These are phyloP conservation scores for Exophiala alcalophila DNA, from an alignment of 2,329 filamentous ascomycete species.

Conservation along the genomic window DNA sequence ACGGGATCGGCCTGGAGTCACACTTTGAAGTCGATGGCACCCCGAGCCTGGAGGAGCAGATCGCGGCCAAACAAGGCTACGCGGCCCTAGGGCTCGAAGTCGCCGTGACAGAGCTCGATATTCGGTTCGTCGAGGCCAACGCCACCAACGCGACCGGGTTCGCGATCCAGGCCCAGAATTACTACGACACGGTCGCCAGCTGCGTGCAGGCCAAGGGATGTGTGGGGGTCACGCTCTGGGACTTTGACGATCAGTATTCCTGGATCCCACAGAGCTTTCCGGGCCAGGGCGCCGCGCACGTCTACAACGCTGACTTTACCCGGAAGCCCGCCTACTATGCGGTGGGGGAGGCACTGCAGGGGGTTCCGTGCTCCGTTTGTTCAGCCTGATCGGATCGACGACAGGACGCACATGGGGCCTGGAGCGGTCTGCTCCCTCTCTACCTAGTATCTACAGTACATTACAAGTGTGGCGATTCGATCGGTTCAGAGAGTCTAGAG, in stretches of 20 bases:
- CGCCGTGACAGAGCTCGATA: conserved; percentile 49
- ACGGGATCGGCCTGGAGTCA: conserved; percentile 49
- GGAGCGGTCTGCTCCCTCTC: too few species aligned
- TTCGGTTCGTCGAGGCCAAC: conserved; percentile 40
- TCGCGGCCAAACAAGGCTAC: conserved; percentile 40
- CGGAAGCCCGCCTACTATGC: conserved; percentile 49
- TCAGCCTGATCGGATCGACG: conserved; percentile 17
- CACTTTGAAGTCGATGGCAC: conserved; percentile 47
- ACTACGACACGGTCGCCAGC: conserved; percentile 33
- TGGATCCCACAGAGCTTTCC: conserved; percentile 46
- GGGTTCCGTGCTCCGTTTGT: conserved; percentile 29
- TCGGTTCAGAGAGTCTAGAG: too few species aligned
- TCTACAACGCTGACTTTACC: conserved; percentile 47
- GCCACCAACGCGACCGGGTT: conserved; percentile 27
- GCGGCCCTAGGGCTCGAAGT: conserved; percentile 41
- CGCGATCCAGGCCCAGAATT: conserved; percentile 36
- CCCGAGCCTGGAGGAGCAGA: conserved; percentile 40
- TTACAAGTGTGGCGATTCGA: too few species aligned
- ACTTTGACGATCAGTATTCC: conserved; percentile 46
- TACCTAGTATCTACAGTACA: too few species aligned
- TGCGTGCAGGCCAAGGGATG: conserved; percentile 35
- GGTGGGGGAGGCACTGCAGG: conserved; percentile 32
- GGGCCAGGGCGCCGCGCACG: conserved; percentile 42
- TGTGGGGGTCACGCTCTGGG: conserved; percentile 41
- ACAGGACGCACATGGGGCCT: too few species aligned